These are phyloP conservation scores for Blastobotrys arbuscula DNA, from an alignment of 1,139 yeast genomes.

Conservation along the genomic window DNA sequence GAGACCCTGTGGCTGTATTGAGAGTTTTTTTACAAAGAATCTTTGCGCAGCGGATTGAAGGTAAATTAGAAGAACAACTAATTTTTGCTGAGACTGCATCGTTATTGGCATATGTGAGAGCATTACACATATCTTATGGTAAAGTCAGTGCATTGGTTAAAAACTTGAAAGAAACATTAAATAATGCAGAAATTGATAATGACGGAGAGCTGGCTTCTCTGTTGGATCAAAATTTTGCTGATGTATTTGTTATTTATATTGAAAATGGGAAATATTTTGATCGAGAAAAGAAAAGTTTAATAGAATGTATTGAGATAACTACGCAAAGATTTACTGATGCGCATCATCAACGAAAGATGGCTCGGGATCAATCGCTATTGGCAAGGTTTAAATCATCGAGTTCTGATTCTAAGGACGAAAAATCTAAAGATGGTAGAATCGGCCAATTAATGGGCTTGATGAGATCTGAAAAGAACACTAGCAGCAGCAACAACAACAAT, in stretches of 20 bases:
- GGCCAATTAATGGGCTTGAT: conserved; percentile 32
- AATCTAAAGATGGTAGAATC: conserved; percentile 23
- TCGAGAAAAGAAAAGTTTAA: conserved; percentile 65
- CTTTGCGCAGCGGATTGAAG: conserved; percentile 68
- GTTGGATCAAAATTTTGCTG: conserved; percentile 67
- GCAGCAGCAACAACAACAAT: neutral
- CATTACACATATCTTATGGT: conserved; percentile 60
- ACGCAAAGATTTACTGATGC: conserved; percentile 23
- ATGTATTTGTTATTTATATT: conserved; percentile 66
- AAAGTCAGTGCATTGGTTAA: conserved; percentile 59
- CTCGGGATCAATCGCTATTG: conserved; percentile 25
- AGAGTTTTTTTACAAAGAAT: conserved; percentile 68
- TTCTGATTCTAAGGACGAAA: conserved; percentile 9
- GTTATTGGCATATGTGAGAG: conserved; percentile 70
- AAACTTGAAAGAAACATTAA: conserved; percentile 55
- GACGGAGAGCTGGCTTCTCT: conserved; percentile 48
- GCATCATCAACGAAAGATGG: conserved; percentile 22
- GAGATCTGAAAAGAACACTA: conserved; percentile 2
- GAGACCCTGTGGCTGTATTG: conserved; percentile 60
- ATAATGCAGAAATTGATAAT: conserved; percentile 34
- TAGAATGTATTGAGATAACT: conserved; percentile 48
- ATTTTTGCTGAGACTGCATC: conserved; percentile 60
- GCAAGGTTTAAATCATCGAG: conserved; percentile 24
- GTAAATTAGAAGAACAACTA: conserved; percentile 57
- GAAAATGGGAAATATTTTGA: conserved; percentile 66